A percentile compares a stretch with the other conserved stretches of the same genome.
These are phyloP conservation scores for Calonectria multiphialidica DNA, from an alignment of 2,329 filamentous ascomycete genomes.

Conservation along the genomic window DNA sequence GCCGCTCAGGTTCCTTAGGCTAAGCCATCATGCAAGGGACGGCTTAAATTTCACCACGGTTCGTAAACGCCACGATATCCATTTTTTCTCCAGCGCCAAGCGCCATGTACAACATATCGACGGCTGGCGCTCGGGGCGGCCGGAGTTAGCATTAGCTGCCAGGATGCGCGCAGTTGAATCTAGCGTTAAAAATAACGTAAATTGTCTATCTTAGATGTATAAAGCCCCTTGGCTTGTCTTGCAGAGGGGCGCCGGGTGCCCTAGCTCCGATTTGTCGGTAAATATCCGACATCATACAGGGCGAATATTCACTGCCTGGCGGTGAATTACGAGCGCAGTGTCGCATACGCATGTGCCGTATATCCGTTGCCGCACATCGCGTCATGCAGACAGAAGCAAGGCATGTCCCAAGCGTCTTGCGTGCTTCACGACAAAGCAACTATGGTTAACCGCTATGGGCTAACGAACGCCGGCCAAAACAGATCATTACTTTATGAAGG, in stretches of 20 bases:
- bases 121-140: background rate
- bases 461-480: background rate
- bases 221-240: background rate
- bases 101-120: background rate
- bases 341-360: conserved; percentile 1
- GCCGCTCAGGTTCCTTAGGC: background rate
- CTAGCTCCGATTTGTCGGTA: background rate
- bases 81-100: background rate
- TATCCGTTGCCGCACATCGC: background rate
- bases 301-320: background rate
- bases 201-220: background rate
- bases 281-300: background rate
- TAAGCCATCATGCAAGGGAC: background rate
- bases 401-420: background rate
- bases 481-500: background rate
- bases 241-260: background rate
- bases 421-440: background rate
- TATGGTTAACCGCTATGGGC: background rate
- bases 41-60: background rate
- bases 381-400: background rate
- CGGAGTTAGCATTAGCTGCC: too few species aligned
- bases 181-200: too few species aligned
- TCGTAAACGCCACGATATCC: background rate
- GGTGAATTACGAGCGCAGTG: background rate
- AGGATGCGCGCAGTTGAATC: too few species aligned